Evolutionary conservation across 192 early-diverging fungal species (phyloP).

Genomic region (Haplosporangium gracile): DNA sequence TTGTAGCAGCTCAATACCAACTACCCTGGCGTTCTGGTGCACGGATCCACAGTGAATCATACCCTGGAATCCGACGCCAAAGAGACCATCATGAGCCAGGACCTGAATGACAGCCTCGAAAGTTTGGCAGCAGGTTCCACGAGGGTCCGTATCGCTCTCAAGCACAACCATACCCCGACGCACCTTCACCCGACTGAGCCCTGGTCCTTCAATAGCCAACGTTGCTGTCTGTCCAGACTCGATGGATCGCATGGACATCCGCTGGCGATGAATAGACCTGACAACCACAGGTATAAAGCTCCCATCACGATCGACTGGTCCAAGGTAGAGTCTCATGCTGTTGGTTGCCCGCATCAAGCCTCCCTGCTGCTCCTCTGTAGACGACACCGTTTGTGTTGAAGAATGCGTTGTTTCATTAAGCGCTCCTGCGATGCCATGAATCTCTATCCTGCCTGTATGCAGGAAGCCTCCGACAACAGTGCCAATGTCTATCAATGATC

Average conservation of each 20-base stretch:
- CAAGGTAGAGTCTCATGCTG: constrained; percentile 56
- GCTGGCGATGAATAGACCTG: constrained; percentile 85
- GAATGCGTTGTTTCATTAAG: neutral
- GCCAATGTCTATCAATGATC: constrained; percentile 64
- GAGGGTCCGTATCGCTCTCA: constrained; percentile 61
- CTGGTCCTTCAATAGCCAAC: constrained; percentile 70
- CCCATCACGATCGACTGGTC: constrained; percentile 48
- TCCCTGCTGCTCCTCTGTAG: neutral
- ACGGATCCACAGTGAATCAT: constrained; percentile 72
- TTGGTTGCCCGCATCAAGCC: neutral
- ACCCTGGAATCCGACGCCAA: constrained; percentile 65
- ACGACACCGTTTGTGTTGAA: neutral
- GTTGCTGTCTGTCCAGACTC: constrained; percentile 83
- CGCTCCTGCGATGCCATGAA: constrained; percentile 24
- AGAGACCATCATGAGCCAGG: constrained; percentile 63
- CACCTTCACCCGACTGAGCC: constrained; percentile 69
- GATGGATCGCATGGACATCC: constrained; percentile 78
- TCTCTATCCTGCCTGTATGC: constrained; percentile 63
- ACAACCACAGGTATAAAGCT: constrained; percentile 77
- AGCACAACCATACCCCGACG: constrained; percentile 60
- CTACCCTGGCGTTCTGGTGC: constrained; percentile 68
- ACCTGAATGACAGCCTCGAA: constrained; percentile 78
- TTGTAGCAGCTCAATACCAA: constrained; percentile 50
- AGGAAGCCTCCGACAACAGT: constrained; percentile 75
- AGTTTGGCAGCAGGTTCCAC: constrained; percentile 48